Percentiles rank a stretch among this genome's conserved stretches.
These are phyloP conservation scores for Eutrema japonicum DNA, from an alignment of 345 rosid genomes.

Conservation along the genomic window DNA sequence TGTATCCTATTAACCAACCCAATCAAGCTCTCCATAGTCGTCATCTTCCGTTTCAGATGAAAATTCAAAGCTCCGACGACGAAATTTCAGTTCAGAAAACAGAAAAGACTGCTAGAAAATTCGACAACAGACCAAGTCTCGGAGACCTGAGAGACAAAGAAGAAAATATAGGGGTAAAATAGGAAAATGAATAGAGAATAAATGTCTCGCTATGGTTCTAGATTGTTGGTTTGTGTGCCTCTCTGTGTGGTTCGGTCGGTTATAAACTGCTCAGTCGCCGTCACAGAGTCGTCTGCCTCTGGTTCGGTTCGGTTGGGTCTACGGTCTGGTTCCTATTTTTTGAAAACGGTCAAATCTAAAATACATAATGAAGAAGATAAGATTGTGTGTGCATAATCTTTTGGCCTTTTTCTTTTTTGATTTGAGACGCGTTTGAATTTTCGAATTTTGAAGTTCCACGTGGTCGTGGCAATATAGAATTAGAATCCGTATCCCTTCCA, in stretches of 20 bases:
- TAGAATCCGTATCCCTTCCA: too few species aligned
- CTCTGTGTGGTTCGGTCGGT: constrained; percentile 23
- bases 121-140: constrained; percentile 28
- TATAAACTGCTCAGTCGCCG: background rate
- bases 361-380: constrained; percentile 32
- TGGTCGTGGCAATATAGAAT: background rate
- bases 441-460: constrained; percentile 40
- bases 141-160: constrained; percentile 15
- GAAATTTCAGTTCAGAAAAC: constrained; percentile 6
- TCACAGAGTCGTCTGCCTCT: background rate
- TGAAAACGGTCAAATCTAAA: constrained; percentile 24
- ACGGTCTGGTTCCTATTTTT: background rate
- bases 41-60: constrained; percentile 51
- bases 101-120: constrained; percentile 28
- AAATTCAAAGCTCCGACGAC: constrained; percentile 10
- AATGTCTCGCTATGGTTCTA: constrained; percentile 20
- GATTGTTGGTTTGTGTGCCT: constrained; percentile 16
- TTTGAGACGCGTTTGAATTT: constrained; percentile 31
- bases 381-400: constrained; percentile 28
- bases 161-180: background rate
- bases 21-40: constrained; percentile 94
- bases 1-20: constrained; percentile 90
- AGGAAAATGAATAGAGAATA: constrained; percentile 15
- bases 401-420: background rate
- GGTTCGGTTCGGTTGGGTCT: constrained; percentile 2